Percentiles rank a stretch among this genome's conserved stretches.
These are phyloP conservation scores for Sphagnum contortum DNA, from an alignment of 225 moss, liverwort and hornwort genomes.

Conservation along the genomic window DNA sequence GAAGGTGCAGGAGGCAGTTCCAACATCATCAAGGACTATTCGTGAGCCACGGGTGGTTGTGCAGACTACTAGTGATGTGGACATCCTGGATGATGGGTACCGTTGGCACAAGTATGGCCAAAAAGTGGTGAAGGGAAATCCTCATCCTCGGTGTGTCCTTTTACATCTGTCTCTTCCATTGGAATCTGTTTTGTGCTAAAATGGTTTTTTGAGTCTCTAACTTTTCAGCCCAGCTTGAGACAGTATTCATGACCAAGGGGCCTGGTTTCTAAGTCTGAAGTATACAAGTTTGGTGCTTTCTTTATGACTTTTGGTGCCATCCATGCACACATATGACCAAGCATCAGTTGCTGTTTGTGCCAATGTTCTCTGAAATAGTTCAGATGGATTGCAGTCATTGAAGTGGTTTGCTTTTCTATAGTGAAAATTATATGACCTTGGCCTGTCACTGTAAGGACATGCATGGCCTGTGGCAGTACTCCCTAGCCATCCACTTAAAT, in stretches of 20 bases:
- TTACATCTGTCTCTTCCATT: neutral
- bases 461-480: too few relatives aligned
- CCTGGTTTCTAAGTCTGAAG: too few relatives aligned
- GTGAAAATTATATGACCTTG: too few relatives aligned
- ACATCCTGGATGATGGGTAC: slow-evolving; percentile 96
- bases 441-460: too few relatives aligned
- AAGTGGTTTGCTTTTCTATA: too few relatives aligned
- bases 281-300: too few relatives aligned
- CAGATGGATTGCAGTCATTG: too few relatives aligned
- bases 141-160: slow-evolving; percentile 72
- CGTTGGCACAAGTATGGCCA: slow-evolving; percentile 99
- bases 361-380: too few relatives aligned
- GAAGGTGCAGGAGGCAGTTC: slow-evolving; percentile 55
- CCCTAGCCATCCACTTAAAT: too few relatives aligned
- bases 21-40: slow-evolving; percentile 64
- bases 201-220: neutral
- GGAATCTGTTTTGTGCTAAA: neutral
- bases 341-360: too few relatives aligned
- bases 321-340: too few relatives aligned
- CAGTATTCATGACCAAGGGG: neutral
- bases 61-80: slow-evolving; percentile 96
- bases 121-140: slow-evolving; percentile 98
- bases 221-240: neutral
- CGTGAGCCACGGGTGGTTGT: slow-evolving; percentile 96
- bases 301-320: too few relatives aligned